Percentiles rank a stretch among this genome's conserved stretches.
These are phyloP conservation scores for Tripterygium wilfordii DNA, from an alignment of 177 flowering plant species.

Conservation along the genomic window DNA sequence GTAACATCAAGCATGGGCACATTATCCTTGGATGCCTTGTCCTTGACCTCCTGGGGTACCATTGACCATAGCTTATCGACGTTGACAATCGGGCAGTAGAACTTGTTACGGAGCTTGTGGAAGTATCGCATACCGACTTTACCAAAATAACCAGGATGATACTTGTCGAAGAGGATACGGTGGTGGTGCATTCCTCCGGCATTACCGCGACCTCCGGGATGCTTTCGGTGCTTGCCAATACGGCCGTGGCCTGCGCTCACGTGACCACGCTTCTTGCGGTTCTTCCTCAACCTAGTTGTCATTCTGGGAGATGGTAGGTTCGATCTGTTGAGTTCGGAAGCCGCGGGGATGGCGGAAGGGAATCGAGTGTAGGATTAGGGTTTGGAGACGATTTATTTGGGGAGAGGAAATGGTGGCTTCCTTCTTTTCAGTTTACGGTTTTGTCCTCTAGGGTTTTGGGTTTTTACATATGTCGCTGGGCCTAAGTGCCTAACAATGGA, in stretches of 20 bases:
- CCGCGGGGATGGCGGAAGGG: no score
- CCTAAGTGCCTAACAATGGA: no score
- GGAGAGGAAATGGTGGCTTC: not conserved
- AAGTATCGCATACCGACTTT: no score
- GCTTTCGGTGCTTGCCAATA: conserved; percentile 50
- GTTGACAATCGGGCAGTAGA: conserved; percentile 44
- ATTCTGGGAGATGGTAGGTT: conserved; percentile 16
- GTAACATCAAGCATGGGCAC: conserved; percentile 41
- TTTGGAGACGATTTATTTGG: conserved; percentile 8
- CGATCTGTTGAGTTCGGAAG: no score
- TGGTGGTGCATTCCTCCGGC: conserved; percentile 62
- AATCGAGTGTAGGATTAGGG: no score
- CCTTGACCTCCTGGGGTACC: conserved; percentile 36
- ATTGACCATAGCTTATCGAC: conserved; percentile 45
- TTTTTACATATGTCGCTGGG: no score
- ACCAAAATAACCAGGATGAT: conserved; percentile 51
- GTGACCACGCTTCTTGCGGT: conserved; percentile 50
- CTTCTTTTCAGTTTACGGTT: conserved; percentile 1
- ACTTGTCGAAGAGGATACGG: conserved; percentile 51
- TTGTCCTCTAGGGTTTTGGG: conserved; percentile 14
- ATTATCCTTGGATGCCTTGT: conserved; percentile 26
- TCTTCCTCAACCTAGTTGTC: conserved; percentile 48
- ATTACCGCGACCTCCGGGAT: conserved; percentile 52
- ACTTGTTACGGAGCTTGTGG: conserved; percentile 47
- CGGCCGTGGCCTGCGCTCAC: conserved; percentile 50